Conservation (phyloP, 805 yeast genomes). For the Candida sonorensis region DNA sequence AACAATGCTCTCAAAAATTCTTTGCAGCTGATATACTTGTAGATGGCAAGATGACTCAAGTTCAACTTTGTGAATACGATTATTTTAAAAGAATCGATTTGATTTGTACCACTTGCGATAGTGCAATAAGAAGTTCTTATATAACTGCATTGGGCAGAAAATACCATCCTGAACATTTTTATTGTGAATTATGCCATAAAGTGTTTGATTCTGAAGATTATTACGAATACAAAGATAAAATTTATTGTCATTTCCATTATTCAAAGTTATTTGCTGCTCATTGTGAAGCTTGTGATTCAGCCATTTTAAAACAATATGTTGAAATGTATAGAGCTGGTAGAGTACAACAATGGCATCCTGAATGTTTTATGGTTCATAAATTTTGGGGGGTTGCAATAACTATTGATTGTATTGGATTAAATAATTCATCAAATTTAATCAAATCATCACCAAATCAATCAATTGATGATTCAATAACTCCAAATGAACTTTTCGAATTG, state of each 20-base stretch:
- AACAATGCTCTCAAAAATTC: constrained; percentile 76
- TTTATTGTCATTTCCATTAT: constrained; percentile 90
- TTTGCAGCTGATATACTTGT: constrained; percentile 64
- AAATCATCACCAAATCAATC: constrained; percentile 43
- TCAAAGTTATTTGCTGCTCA: constrained; percentile 78
- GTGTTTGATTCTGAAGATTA: constrained; percentile 92
- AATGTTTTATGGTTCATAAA: constrained; percentile 95
- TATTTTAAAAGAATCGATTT: constrained; percentile 80
- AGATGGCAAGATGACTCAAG: constrained; percentile 28
- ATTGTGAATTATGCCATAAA: constrained; percentile 78
- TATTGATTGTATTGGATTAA: constrained; percentile 49
- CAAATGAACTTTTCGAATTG: no score
- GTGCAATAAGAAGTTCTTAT: constrained; percentile 85
- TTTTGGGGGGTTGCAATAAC: constrained; percentile 88
- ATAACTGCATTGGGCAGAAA: constrained; percentile 89
- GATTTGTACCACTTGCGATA: constrained; percentile 80
- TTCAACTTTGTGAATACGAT: constrained; percentile 84
- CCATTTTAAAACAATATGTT: constrained; percentile 90
- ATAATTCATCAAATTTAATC: no score
- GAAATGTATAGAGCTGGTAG: constrained; percentile 87
- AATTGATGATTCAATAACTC: no score
- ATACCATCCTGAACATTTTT: constrained; percentile 92
- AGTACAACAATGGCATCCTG: constrained; percentile 98
- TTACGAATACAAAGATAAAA: constrained; percentile 74
- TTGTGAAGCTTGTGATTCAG: constrained; percentile 90